Conservation (phyloP, 2,329 filamentous ascomycete species). For the Zalaria sp. region DNA sequence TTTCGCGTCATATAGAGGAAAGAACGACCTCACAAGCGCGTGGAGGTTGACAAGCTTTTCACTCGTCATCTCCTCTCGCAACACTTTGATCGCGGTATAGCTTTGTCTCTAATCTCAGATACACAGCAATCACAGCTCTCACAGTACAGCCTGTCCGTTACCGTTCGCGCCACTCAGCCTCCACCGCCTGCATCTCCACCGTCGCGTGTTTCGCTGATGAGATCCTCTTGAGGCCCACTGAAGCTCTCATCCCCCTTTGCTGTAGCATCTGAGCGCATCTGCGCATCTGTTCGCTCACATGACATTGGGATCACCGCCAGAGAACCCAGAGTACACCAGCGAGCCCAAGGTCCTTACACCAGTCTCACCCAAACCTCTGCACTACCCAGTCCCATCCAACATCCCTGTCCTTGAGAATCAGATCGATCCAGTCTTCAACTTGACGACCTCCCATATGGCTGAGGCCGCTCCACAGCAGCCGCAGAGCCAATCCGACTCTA, state of each 20-base stretch:
- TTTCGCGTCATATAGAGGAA: too few relatives aligned
- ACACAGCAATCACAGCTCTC: too few relatives aligned
- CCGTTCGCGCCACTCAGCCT: too few relatives aligned
- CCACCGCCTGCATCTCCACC: too few relatives aligned
- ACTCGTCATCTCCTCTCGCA: too few relatives aligned
- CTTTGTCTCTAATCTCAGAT: too few relatives aligned
- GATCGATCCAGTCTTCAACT: constrained; percentile 58
- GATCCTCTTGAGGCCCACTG: too few relatives aligned
- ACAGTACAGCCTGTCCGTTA: too few relatives aligned
- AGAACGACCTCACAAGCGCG: too few relatives aligned
- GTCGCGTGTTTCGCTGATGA: too few relatives aligned
- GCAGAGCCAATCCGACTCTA: neutral
- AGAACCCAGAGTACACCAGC: constrained; percentile 47
- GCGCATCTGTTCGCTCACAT: constrained; percentile 31
- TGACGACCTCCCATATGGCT: constrained; percentile 26
- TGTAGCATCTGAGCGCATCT: constrained; percentile 24
- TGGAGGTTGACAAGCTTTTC: too few relatives aligned
- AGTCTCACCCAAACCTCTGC: constrained; percentile 56
- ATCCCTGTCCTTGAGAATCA: constrained; percentile 58
- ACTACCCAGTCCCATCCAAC: constrained; percentile 52
- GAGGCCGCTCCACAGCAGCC: constrained; percentile 1
- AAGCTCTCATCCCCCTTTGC: constrained; percentile 8
- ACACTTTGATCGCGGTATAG: too few relatives aligned
- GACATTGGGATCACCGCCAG: constrained; percentile 37
- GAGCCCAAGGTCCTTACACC: constrained; percentile 46